These are phyloP conservation scores for Colletotrichum sp. DNA, from an alignment of 2,329 filamentous ascomycete genomes.

Conservation along the genomic window DNA sequence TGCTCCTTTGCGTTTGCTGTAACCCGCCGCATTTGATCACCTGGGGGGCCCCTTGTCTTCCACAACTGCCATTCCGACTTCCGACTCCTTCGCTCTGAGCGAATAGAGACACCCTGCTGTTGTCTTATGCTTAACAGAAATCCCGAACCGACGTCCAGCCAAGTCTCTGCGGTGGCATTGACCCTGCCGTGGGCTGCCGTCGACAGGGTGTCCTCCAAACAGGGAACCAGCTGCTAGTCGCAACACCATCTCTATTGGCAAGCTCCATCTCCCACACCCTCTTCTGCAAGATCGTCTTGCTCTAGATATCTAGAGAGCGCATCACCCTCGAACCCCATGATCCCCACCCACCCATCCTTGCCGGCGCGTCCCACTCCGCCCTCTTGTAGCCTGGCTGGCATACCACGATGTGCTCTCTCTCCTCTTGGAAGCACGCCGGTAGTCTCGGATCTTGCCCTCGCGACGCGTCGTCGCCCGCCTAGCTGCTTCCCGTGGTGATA, in stretches of 20 bases:
- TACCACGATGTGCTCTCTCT: background rate
- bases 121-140: constrained; percentile 17
- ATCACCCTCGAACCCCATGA: constrained; percentile 16
- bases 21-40: background rate
- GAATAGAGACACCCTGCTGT: background rate
- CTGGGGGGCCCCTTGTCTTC: background rate
- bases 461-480: background rate
- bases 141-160: constrained; percentile 1
- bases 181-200: background rate
- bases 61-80: constrained; percentile 18
- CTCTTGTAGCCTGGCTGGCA: background rate
- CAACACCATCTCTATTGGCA: background rate
- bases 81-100: background rate
- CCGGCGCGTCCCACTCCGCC: constrained; percentile 10
- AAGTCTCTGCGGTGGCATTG: constrained; percentile 2
- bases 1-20: background rate
- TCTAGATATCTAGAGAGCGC: constrained; percentile 11
- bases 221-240: constrained; percentile 3
- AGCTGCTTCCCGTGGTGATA: background rate
- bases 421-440: constrained; percentile 2
- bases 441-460: constrained; percentile 18
- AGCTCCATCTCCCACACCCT: constrained; percentile 15
- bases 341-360: constrained; percentile 18
- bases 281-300: constrained; percentile 15
- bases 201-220: background rate